Evolutionary conservation across 1,139 yeast genomes (phyloP).

Genomic region (Yamadazyma jaroonii): DNA sequence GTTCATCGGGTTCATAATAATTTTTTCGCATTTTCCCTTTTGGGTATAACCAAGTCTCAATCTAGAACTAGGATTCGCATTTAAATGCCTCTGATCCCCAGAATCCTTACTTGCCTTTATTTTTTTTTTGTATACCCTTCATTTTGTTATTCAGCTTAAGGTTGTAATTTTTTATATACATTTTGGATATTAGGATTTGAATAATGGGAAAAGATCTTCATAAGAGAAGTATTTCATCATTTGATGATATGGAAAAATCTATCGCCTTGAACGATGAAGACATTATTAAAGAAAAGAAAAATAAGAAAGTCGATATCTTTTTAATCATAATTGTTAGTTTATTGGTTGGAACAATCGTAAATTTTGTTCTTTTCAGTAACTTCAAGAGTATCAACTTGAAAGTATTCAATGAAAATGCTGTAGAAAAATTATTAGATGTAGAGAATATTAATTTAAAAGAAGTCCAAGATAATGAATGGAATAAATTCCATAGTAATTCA

Average conservation of each 20-base stretch:
- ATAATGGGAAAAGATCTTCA: conserved; percentile 6
- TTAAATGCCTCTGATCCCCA: background rate
- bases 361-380: conserved; percentile 8
- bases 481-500: conserved; percentile 9
- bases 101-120: too few relatives aligned
- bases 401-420: conserved; percentile 2
- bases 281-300: background rate
- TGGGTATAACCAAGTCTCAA: background rate
- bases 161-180: too few relatives aligned
- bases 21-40: too few relatives aligned
- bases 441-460: conserved; percentile 12
- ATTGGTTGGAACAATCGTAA: conserved; percentile 11
- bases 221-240: conserved; percentile 13
- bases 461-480: conserved; percentile 14
- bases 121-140: too few relatives aligned
- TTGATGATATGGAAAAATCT: conserved; percentile 5
- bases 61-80: background rate
- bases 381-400: background rate
- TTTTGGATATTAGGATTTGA: background rate
- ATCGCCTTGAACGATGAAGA: conserved; percentile 3
- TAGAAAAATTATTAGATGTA: conserved; percentile 11
- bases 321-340: conserved; percentile 9
- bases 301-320: conserved; percentile 8
- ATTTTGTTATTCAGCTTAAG: too few relatives aligned
- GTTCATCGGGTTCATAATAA: too few relatives aligned